Evolutionary conservation across 78 protist genomes (phyloP), one percentile per base, ranked within the genome.

Genomic region (Carpediemonas membranifera): DNA sequence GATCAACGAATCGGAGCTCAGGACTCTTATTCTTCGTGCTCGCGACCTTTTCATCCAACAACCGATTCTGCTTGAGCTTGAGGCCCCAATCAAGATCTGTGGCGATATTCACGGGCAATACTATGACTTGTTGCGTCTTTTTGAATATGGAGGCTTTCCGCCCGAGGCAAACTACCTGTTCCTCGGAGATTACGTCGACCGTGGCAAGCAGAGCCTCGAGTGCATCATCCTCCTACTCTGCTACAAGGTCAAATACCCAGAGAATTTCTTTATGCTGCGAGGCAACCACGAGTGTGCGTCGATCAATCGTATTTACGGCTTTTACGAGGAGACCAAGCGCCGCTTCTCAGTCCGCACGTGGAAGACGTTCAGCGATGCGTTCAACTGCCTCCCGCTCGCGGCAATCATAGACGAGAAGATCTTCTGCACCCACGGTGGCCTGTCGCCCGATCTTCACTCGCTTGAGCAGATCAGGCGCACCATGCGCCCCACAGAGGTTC

Each of bases 231-330:
- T 97, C 52, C 78, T 97, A 36, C 79, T 94, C n/a, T 95, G 98
- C n/a, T 97, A 94, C 92, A 97, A 97, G 77, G 80, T 93, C 80
- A 92, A 92, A 78, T 97, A 92, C 72, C 97, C 96, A 28, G 98
- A 95, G 67, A 93, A 92, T 85, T 92, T 97, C 84, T 96, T 94
- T 76, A 59, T 96, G 18, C 87, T 94, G 35, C 90, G 98, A 24
- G 99, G 99, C 16, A 97, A 97, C 88, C 98, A 97, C 83, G 99
- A 96, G 74, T 92, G 94, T 47, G 97, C 95, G 14, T 64, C 89
- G 19, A 93, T 96, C 81, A 96, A 94, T 80, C 78, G 98, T 50
- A 92, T 96, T 51, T 51, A 24, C 21, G 21, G 21, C 21, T 51
- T 51, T 51, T 21, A 51, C 21, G 21, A 51, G 21, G 55, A 51